Evolutionary conservation across 192 early-diverging fungal genomes (phyloP), one percentile per base, ranked within the genome.

Genomic region (Linnemannia elongata): DNA sequence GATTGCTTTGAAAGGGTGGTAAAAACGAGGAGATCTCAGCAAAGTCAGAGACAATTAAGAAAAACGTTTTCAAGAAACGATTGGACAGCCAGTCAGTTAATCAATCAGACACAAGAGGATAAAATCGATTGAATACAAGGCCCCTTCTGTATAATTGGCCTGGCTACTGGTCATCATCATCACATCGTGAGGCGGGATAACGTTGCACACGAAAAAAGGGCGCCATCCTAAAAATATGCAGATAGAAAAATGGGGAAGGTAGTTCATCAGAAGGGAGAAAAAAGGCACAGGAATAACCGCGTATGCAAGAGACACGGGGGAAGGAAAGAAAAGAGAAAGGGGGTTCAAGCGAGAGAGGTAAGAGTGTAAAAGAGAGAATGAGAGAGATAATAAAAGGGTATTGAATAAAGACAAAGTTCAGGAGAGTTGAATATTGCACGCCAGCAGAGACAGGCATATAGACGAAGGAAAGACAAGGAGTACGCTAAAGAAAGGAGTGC

Each of bases 321-420:
- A 35, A 66, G 30, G 30, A 12, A 33, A 66, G 55, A 27, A 60
- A 60, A 27, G 55, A 60, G 60, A 33, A 33, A 66, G 60, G 60
- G 30, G 70, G 38, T 35, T 10, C 60, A 66, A 33, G 44, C 44
- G 44, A 45, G 44, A 45, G 2, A n/a, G 10, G 57, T 24, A 60
- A 60, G 57, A n/a, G n/a, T 10, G 44, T 45, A 15, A 60, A 17
- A 54, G 20, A n/a, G 15, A n/a, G 60, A 33, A 66, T 12, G 12
- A 33, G 6, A 72, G 20, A 42, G 22, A 41, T 72, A n/a, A 39
- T 41, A 42, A 72, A 41, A 41, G 33, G 69, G 15, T 8, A 42
- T 24, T 72, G 70, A 72, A 72, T 42, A 27, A 22, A 72, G 70
- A 36, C 69, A 41, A 17, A 72, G 39, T 72, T 38, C 70, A 72